phyloP scores from a whole-genome alignment of 139 green algal genomes.

The Mychonastes homosphaera region DNA sequence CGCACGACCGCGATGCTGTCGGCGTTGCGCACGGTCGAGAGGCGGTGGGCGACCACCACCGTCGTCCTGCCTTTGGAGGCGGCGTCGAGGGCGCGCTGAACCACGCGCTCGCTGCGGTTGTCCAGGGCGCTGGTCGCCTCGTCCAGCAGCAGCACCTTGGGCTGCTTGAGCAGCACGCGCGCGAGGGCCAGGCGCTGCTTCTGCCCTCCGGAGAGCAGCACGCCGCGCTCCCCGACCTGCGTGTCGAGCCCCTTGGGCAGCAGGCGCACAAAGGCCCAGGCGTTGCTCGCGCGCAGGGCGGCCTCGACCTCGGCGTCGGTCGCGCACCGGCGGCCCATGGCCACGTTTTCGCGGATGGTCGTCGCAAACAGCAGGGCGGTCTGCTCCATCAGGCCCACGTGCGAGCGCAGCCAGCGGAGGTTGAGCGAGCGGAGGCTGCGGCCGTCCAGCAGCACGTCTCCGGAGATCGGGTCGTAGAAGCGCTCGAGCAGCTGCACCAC shows the following conservation, averaged over 20 bases:
- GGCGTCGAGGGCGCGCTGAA: conserved; percentile 37
- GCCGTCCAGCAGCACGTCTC: conserved; percentile 64
- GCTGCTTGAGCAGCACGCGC: conserved; percentile 72
- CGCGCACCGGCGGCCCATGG: conserved; percentile 33
- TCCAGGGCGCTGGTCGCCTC: conserved; percentile 86
- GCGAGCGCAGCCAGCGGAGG: conserved; percentile 58
- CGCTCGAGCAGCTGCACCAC: conserved; percentile 74
- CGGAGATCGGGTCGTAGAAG: conserved; percentile 74
- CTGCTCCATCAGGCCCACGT: conserved; percentile 73
- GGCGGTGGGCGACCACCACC: conserved; percentile 87
- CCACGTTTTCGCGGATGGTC: conserved; percentile 82
- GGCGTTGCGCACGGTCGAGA: conserved; percentile 56
- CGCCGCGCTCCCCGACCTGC: conserved; percentile 45
- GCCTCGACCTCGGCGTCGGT: conserved; percentile 49
- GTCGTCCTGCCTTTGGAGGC: conserved; percentile 41
- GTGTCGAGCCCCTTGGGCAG: conserved; percentile 51
- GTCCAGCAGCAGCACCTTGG: conserved; percentile 36
- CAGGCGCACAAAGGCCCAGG: conserved; percentile 60
- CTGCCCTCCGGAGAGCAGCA: conserved; percentile 52
- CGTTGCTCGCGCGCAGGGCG: conserved; percentile 62
- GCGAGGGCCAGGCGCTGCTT: conserved; percentile 95
- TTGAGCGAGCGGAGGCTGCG: conserved; percentile 56
- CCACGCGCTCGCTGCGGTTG: conserved; percentile 47
- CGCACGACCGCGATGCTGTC: conserved; percentile 72
- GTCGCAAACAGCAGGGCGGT: conserved; percentile 84